Evolutionary conservation across 805 yeast species (phyloP).

Genomic region (Hanseniaspora lindneri): DNA sequence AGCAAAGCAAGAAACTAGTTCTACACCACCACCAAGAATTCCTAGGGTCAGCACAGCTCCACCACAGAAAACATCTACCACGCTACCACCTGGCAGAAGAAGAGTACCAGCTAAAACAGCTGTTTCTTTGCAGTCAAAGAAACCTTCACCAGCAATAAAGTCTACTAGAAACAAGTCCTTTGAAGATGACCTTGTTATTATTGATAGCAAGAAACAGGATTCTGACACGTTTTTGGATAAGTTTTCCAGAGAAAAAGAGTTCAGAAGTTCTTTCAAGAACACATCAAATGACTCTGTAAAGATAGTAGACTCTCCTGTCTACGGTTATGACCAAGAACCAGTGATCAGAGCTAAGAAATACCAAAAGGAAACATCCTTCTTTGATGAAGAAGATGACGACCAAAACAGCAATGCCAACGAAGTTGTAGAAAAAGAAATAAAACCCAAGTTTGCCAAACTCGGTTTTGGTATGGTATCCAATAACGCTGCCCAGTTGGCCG

Average conservation of each 20-base stretch:
- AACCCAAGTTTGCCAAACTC: slow-evolving; percentile 60
- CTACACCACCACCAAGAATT: slow-evolving; percentile 25
- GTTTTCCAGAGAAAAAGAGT: slow-evolving; percentile 41
- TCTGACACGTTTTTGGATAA: slow-evolving; percentile 41
- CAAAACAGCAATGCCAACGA: slow-evolving; percentile 18
- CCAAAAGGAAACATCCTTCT: slow-evolving; percentile 17
- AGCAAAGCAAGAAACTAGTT: too few relatives aligned
- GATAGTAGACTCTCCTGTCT: slow-evolving; percentile 18
- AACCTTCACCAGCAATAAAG: neutral
- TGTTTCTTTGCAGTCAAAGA: slow-evolving; percentile 19
- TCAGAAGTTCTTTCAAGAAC: slow-evolving; percentile 55
- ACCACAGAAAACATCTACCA: slow-evolving; percentile 17
- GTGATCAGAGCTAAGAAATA: slow-evolving; percentile 13
- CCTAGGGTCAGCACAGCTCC: slow-evolving; percentile 27
- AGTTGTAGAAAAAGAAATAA: slow-evolving; percentile 32
- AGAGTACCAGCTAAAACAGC: slow-evolving; percentile 19
- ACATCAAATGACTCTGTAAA: slow-evolving; percentile 40
- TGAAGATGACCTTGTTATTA: slow-evolving; percentile 7
- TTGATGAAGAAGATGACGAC: slow-evolving; percentile 21
- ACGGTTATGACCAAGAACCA: slow-evolving; percentile 20
- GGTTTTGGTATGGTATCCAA: slow-evolving; percentile 84
- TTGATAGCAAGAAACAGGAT: slow-evolving; percentile 30
- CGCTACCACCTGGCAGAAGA: slow-evolving; percentile 22
- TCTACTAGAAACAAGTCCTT: slow-evolving; percentile 3
- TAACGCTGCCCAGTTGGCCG: slow-evolving; percentile 38